Percentiles rank a stretch among this genome's conserved stretches.
Evolutionary conservation across 2,329 filamentous ascomycete species (phyloP).

Genomic region (Phyllosticta paracitricarpa): DNA sequence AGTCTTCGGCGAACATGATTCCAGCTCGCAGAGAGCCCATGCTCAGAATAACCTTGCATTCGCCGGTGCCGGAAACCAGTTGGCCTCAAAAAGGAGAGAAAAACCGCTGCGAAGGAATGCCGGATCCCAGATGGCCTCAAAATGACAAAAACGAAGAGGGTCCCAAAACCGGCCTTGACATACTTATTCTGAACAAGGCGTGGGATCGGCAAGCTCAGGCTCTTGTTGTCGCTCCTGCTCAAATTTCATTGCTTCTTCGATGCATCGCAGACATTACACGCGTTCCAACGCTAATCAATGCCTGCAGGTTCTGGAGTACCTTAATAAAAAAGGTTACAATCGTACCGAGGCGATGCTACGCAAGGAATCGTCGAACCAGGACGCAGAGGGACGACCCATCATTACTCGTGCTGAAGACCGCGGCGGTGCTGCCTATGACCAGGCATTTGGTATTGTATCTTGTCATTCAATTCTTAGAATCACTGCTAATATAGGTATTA

Average conservation of each 20-base stretch:
- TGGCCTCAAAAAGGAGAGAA: no score
- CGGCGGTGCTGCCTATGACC: constrained; percentile 67
- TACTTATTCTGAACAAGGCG: no score
- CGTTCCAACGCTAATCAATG: not conserved
- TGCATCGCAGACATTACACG: not conserved
- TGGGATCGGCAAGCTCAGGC: no score
- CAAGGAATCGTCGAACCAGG: constrained; percentile 76
- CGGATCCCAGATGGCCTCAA: no score
- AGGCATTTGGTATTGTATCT: constrained; percentile 48
- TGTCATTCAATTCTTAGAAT: not conserved
- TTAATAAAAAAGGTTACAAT: constrained; percentile 90
- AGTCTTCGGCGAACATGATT: not conserved
- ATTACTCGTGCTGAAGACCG: constrained; percentile 53
- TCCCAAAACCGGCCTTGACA: no score
- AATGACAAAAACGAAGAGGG: no score
- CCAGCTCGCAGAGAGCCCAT: no score
- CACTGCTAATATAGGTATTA: constrained; percentile 14
- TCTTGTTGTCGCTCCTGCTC: not conserved
- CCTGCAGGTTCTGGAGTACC: constrained; percentile 74
- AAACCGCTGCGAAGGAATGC: no score
- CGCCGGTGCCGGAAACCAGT: no score
- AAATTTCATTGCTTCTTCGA: not conserved
- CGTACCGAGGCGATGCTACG: constrained; percentile 87
- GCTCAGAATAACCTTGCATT: no score
- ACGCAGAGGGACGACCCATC: constrained; percentile 69